Percentiles rank a stretch among this genome's conserved stretches.
These are phyloP conservation scores for Triticum monococcum DNA, from an alignment of 176 grass and related monocot genomes.

Conservation along the genomic window DNA sequence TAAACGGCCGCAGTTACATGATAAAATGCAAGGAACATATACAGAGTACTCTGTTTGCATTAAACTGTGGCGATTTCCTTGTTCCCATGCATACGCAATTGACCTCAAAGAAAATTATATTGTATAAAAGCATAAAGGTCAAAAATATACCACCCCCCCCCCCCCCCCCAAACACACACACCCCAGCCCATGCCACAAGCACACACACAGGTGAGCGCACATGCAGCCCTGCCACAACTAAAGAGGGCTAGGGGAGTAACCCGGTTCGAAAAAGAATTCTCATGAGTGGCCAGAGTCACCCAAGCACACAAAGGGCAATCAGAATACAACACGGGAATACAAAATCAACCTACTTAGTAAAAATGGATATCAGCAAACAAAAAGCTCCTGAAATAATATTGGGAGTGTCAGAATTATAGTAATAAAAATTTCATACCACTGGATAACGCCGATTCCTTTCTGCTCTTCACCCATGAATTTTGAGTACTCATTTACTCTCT, in stretches of 20 bases:
- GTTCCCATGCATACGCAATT: neutral
- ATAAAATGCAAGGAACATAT: neutral
- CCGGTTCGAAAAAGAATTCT: neutral
- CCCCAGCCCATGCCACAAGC: neutral
- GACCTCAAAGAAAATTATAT: neutral
- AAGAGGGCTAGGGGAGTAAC: neutral
- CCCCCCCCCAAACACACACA: too few relatives aligned
- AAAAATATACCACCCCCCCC: too few relatives aligned
- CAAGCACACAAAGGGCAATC: neutral
- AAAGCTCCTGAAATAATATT: neutral
- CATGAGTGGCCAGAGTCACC: neutral
- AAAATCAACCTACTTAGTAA: neutral
- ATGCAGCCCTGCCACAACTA: neutral
- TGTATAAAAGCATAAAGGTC: neutral
- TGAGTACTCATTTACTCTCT: slow-evolving; percentile 85
- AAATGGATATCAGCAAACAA: neutral
- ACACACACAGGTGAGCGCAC: neutral
- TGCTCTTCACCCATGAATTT: slow-evolving; percentile 62
- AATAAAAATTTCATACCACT: slow-evolving; percentile 62
- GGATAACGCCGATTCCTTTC: slow-evolving; percentile 89
- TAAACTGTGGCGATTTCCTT: neutral
- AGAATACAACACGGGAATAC: neutral
- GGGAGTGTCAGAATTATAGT: neutral
- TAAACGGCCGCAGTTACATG: neutral
- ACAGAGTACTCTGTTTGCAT: neutral